Base-by-base conservation (phyloP, 2,329 filamentous ascomycete species). In the Pestalotiopsis fici region DNA sequence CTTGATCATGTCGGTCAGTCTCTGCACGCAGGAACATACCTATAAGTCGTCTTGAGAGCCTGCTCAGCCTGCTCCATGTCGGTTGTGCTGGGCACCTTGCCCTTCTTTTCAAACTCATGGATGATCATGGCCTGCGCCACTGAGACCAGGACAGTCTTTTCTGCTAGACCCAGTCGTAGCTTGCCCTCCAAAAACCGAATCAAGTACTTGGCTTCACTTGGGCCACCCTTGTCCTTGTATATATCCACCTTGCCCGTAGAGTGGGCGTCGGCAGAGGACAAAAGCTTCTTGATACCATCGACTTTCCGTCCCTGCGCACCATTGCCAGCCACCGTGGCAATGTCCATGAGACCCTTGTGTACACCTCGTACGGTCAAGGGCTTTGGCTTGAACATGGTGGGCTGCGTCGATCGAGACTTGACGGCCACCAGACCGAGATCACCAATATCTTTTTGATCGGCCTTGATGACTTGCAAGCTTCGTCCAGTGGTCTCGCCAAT, bases 381-480 rank as follows among this genome's bases (percentile, higher is more conserved):
- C 80, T 97, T 98, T 2, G 95, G 96, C 79, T 97, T 97, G 85
- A 98, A 98, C 94, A 99, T 98, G 25, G 96, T 98, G 12, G 93
- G 93, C 76, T 99, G 96, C 59, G 95, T 98, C 15, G 92, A 93
- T 79, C 95, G 90, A 81, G 94, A 98, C 83, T 98, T 98, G 61
- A 97, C 93, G 56, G 96, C 96, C 1, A 99, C 95, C 39, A 98
- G 84, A 12, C 96, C 96, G 12, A 99, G 86, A 78, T 99, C 96
- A 65, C 96, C 96, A 79, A 98, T 97, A 74, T 98, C 94, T 75
- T 96, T 94, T 77, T 99, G 96, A 73, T 98, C 95, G 61, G 92
- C 90, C 82, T 98, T 98, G 84, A 99, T 97, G 64, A 97, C 90
- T 47, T 91, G 87, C 59, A 98, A 81, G 74, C 90, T 97, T 69